These are phyloP conservation scores for Schwanniomyces polymorphus DNA, from an alignment of 805 yeast genomes.

Conservation along the genomic window DNA sequence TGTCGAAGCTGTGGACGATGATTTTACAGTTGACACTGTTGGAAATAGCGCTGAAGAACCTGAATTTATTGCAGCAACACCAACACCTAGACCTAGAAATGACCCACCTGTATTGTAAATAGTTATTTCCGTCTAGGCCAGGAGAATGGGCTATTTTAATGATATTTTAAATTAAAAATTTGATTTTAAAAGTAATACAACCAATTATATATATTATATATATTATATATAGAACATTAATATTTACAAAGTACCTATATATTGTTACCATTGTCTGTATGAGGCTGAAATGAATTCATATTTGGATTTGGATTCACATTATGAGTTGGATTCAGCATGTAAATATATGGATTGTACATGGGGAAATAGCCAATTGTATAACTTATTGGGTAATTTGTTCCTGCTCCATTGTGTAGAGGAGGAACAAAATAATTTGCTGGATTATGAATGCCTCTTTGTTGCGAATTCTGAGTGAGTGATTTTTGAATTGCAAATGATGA, in stretches of 20 bases:
- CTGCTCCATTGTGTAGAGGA: neutral
- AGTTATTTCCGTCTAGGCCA: neutral
- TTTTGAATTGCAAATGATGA: constrained; percentile 45
- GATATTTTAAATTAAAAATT: neutral
- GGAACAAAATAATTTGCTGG: constrained; percentile 5
- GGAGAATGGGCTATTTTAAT: neutral
- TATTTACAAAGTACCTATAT: constrained; percentile 1
- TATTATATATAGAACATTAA: neutral
- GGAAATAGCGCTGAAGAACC: neutral
- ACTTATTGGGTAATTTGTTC: neutral
- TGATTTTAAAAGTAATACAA: neutral
- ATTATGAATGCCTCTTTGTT: neutral
- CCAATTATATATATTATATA: neutral
- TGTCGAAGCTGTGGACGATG: constrained; percentile 54
- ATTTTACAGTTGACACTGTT: constrained; percentile 3
- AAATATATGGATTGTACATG: constrained; percentile 9
- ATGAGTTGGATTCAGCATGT: neutral
- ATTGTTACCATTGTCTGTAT: neutral
- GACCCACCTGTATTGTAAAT: constrained; percentile 29
- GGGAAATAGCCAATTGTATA: constrained; percentile 6
- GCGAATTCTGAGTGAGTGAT: constrained; percentile 3
- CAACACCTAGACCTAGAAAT: constrained; percentile 27
- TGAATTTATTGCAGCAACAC: constrained; percentile 4
- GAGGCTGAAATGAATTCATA: neutral
- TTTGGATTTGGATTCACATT: neutral